Evolutionary conservation across 495 filamentous ascomycete genomes (phyloP), one percentile per base, ranked within the genome.

Genomic region (Podospora fimiseda): DNA sequence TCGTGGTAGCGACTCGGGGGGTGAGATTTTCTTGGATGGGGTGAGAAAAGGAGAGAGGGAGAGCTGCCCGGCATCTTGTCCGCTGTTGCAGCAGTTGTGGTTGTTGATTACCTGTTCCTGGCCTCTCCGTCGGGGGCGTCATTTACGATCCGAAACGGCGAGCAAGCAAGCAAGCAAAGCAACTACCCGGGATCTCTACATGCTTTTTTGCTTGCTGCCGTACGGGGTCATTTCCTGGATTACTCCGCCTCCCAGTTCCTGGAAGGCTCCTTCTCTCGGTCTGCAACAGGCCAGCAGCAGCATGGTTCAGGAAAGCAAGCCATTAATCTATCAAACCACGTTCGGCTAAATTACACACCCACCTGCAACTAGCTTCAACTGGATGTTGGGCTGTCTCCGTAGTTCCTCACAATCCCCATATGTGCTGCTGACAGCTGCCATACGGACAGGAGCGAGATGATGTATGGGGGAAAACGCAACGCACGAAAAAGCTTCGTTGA

Each of bases 281-380:
- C n/a, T n/a, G n/a, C n/a, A n/a, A n/a, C n/a, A n/a, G n/a, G n/a
- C n/a, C n/a, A n/a, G n/a, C n/a, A n/a, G n/a, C n/a, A n/a, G n/a
- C n/a, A n/a, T n/a, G n/a, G n/a, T n/a, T n/a, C n/a, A n/a, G n/a
- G n/a, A n/a, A n/a, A n/a, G n/a, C n/a, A n/a, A n/a, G n/a, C n/a
- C n/a, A n/a, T 33, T 60, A 67, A 67, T 65, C 42, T 65, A 63
- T 33, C 27, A 33, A 37, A 23, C 33, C 55, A 50, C 55, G 52
- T 60, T 63, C 57, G 65, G 62, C 65, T 66, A 68, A 67, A 68
- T 68, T 58, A 33, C 5, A 33, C n/a, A n/a, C n/a, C n/a, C n/a
- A 40, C 23, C 56, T 60, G 58, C 54, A 43, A 7, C n/a, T n/a
- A n/a, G n/a, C n/a, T n/a, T n/a, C n/a, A n/a, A n/a, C n/a, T n/a